Percentiles rank a stretch among this genome's conserved stretches.
Evolutionary conservation across 495 filamentous ascomycete genomes (phyloP).

Genomic region (Sporormia fimetaria): DNA sequence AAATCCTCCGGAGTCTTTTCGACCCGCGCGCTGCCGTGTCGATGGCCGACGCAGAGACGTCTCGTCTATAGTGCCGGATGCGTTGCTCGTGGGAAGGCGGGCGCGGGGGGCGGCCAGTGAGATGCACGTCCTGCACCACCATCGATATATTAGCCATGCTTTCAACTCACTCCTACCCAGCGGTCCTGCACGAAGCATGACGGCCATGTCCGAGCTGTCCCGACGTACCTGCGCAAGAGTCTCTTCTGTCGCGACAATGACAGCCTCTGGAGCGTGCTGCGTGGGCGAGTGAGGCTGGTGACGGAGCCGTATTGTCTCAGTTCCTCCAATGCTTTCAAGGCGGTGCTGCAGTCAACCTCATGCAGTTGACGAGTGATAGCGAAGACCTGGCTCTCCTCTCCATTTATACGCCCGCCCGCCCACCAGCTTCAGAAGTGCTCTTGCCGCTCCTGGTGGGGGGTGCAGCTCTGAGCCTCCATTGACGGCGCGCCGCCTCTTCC

Average conservation of each 20-base stretch:
- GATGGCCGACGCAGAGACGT: too few species aligned
- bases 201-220: slow-evolving; percentile 13
- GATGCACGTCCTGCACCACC: slow-evolving; percentile 8
- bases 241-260: neutral
- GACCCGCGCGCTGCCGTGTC: too few species aligned
- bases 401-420: slow-evolving; percentile 21
- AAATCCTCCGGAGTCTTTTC: too few species aligned
- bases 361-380: slow-evolving; percentile 8
- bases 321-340: slow-evolving; percentile 10
- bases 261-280: neutral
- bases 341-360: slow-evolving; percentile 12
- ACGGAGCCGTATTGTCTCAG: slow-evolving; percentile 12
- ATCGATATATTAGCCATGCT: slow-evolving; percentile 24
- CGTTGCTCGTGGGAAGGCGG: neutral
- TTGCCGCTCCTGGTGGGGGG: slow-evolving; percentile 20
- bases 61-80: too few species aligned
- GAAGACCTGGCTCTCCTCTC: slow-evolving; percentile 13
- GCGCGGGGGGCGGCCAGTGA: slow-evolving; percentile 5
- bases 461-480: slow-evolving; percentile 18
- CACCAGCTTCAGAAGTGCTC: slow-evolving; percentile 7
- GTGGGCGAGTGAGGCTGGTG: neutral
- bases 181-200: neutral
- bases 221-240: slow-evolving; percentile 10
- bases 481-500: slow-evolving; percentile 20
- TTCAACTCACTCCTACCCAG: slow-evolving; percentile 7